Evolutionary conservation across 495 filamentous ascomycete genomes (phyloP).

Genomic region (Cladorrhinum samala): DNA sequence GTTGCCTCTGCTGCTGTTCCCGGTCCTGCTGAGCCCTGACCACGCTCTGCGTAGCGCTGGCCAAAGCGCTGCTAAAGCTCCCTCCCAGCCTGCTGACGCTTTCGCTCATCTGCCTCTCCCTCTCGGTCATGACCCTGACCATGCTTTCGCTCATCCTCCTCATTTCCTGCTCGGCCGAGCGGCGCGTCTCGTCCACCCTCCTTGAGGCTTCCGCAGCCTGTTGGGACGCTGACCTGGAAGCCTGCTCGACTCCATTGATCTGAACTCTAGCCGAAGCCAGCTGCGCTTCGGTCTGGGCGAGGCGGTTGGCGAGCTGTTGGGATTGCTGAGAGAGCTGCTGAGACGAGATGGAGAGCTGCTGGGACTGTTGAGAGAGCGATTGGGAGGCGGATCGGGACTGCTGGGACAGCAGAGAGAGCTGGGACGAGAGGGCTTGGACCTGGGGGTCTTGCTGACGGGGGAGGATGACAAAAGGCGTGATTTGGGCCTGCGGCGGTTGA

Average conservation of each 20-base stretch:
- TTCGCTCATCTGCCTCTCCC: not conserved
- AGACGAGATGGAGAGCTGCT: not conserved
- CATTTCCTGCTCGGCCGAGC: constrained; percentile 18
- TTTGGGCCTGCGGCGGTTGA: constrained; percentile 14
- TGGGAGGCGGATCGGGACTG: constrained; percentile 29
- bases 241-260: constrained; percentile 16
- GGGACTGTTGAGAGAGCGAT: constrained; percentile 9
- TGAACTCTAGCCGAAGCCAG: constrained; percentile 15
- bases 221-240: constrained; percentile 20
- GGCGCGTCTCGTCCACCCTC: constrained; percentile 8
- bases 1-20: constrained; percentile 16
- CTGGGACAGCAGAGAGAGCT: constrained; percentile 25
- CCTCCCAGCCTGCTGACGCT: not conserved
- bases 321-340: constrained; percentile 3
- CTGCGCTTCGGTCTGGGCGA: constrained; percentile 21
- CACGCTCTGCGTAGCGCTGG: constrained; percentile 17
- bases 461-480: constrained; percentile 14
- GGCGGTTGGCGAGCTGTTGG: constrained; percentile 32
- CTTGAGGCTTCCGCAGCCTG: constrained; percentile 16
- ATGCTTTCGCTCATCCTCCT: constrained; percentile 11
- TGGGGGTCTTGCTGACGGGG: constrained; percentile 27
- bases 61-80: constrained; percentile 19
- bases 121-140: constrained; percentile 17
- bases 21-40: constrained; percentile 29
- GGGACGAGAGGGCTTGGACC: constrained; percentile 33